Evolutionary conservation across 805 yeast species (phyloP).

Genomic region (Yueomyces sp.): DNA sequence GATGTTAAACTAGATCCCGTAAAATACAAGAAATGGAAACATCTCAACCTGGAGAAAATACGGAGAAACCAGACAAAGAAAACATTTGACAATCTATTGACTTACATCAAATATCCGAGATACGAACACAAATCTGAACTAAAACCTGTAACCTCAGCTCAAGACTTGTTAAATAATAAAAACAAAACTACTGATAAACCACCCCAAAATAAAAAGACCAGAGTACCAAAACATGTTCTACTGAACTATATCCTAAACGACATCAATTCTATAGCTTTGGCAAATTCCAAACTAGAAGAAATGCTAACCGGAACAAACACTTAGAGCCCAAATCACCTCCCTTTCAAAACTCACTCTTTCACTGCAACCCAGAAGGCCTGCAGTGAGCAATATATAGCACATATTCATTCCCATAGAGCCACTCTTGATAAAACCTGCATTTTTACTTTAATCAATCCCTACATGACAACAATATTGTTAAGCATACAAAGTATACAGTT

Average conservation of each 20-base stretch:
- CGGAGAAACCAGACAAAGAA: constrained; percentile 19
- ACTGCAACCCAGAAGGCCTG: no score
- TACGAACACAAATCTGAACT: background rate
- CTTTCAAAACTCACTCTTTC: no score
- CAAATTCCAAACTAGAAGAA: constrained; percentile 16
- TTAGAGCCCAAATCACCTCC: no score
- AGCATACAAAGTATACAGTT: no score
- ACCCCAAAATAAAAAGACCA: constrained; percentile 3
- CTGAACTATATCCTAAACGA: constrained; percentile 20
- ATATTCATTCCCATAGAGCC: no score
- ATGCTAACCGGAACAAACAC: no score
- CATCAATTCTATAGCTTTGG: constrained; percentile 13
- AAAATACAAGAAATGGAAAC: constrained; percentile 21
- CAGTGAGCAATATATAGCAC: no score
- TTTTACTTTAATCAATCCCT: no score
- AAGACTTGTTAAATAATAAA: background rate
- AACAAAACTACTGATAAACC: constrained; percentile 3
- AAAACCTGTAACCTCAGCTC: background rate
- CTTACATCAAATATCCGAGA: constrained; percentile 12
- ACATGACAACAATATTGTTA: no score
- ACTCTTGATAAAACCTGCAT: no score
- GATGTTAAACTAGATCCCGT: constrained; percentile 9
- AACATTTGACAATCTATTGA: constrained; percentile 17
- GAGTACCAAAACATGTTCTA: constrained; percentile 23
- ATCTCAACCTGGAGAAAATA: constrained; percentile 21